phyloP scores from a whole-genome alignment of 2,329 filamentous ascomycete genomes.

The Immersiporthe knoxdaviesiana region DNA sequence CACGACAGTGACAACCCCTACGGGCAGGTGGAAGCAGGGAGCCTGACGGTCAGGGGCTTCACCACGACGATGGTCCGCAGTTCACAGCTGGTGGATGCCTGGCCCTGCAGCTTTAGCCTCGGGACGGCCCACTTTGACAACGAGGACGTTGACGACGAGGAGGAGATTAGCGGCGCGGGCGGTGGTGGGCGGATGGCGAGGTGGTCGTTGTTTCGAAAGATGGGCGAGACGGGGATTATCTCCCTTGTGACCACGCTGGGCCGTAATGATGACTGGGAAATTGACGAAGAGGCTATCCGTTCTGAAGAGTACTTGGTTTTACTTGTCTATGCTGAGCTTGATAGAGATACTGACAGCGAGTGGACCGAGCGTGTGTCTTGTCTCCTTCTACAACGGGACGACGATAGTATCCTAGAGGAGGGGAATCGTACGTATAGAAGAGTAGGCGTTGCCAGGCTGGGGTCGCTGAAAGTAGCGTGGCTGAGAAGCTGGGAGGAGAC shows the following conservation, averaged over 20 bases:
- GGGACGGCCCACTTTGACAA: not conserved
- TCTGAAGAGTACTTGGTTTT: not conserved
- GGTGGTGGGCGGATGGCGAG: not conserved
- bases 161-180: not conserved
- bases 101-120: not conserved
- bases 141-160: not conserved
- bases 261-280: not conserved
- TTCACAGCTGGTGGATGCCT: not conserved
- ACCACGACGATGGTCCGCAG: not conserved
- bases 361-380: not conserved
- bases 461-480: not conserved
- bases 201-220: not conserved
- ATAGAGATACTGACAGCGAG: not conserved
- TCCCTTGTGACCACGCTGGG: not conserved
- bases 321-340: conserved; percentile 2
- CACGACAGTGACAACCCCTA: not conserved
- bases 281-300: not conserved
- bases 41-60: not conserved
- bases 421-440: not conserved
- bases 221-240: not conserved
- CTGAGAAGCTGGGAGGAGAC: not conserved
- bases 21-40: not conserved
- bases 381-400: not conserved
- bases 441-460: not conserved
- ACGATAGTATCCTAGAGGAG: not conserved